phyloP scores from a whole-genome alignment of 2,329 filamentous ascomycete genomes.

The Lecanosticta acicola region DNA sequence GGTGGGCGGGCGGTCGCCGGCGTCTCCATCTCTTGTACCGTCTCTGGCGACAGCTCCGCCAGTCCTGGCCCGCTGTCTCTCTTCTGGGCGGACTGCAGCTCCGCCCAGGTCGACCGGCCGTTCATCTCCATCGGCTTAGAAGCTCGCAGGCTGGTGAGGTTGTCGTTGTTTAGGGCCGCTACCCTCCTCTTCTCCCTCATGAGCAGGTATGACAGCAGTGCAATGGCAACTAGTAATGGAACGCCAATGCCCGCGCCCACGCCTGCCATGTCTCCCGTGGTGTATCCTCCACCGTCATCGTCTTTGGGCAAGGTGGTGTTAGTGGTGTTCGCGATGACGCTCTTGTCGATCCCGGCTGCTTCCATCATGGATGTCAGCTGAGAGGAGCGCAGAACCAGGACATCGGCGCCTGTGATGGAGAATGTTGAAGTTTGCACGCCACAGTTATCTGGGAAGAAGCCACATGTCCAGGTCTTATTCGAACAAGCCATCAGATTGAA shows the following conservation, averaged over 20 bases:
- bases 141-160: not conserved
- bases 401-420: slow-evolving; percentile 2
- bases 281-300: slow-evolving; percentile 3
- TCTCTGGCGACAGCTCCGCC: not conserved
- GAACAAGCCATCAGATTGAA: slow-evolving; percentile 9
- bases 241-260: slow-evolving; percentile 12
- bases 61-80: not conserved
- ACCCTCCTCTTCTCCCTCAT: slow-evolving; percentile 61
- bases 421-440: slow-evolving; percentile 4
- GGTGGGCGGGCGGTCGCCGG: not conserved
- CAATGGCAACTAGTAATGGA: slow-evolving; percentile 8
- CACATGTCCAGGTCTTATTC: slow-evolving; percentile 7
- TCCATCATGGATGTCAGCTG: slow-evolving; percentile 11
- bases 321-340: not conserved
- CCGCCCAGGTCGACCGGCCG: not conserved
- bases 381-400: slow-evolving; percentile 5
- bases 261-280: slow-evolving; percentile 8
- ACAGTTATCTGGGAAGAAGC: slow-evolving; percentile 10
- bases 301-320: not conserved
- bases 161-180: not conserved
- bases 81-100: not conserved
- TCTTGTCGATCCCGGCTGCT: slow-evolving; percentile 3
- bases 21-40: not conserved
- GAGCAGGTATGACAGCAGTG: slow-evolving; percentile 4
- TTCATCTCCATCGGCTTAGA: not conserved